A percentile compares a stretch with the other conserved stretches of the same genome.
These are phyloP conservation scores for grape (Vitis vinifera) DNA, from an alignment of 164 flowering plant genomes.

Conservation along the genomic window DNA sequence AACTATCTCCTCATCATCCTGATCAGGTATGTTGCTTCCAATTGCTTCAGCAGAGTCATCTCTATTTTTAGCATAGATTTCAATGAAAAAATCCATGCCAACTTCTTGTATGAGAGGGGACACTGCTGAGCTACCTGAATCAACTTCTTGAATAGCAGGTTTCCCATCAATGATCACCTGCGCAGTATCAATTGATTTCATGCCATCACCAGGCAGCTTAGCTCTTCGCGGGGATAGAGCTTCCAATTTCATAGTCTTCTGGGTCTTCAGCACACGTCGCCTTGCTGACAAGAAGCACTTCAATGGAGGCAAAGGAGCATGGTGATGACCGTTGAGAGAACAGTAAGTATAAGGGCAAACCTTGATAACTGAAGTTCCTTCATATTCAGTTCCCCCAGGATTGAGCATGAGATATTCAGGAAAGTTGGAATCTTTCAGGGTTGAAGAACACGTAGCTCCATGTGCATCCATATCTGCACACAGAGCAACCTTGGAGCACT, in stretches of 20 bases:
- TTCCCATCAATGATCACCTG: slow-evolving; percentile 4
- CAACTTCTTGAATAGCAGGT: slow-evolving; percentile 7
- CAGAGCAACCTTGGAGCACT: slow-evolving; percentile 30
- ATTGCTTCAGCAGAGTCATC: slow-evolving; percentile 9
- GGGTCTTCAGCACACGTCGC: slow-evolving; percentile 44
- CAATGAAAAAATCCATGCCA: slow-evolving; percentile 32
- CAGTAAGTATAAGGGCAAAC: slow-evolving; percentile 72
- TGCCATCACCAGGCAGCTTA: slow-evolving; percentile 4
- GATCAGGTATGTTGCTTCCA: neutral
- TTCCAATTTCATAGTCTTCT: slow-evolving; percentile 32
- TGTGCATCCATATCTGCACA: slow-evolving; percentile 36
- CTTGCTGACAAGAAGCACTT: slow-evolving; percentile 50
- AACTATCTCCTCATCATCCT: slow-evolving; percentile 2
- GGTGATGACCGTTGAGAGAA: slow-evolving; percentile 67
- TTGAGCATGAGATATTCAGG: slow-evolving; percentile 46
- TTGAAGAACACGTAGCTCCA: slow-evolving; percentile 69
- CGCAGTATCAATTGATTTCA: neutral
- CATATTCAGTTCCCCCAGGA: slow-evolving; percentile 54
- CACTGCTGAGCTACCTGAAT: neutral
- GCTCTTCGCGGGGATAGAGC: slow-evolving; percentile 23
- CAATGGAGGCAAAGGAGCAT: slow-evolving; percentile 49
- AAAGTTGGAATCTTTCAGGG: slow-evolving; percentile 62
- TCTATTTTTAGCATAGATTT: slow-evolving; percentile 31
- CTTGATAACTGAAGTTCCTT: slow-evolving; percentile 56
- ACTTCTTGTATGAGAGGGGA: slow-evolving; percentile 17